Base-by-base conservation (phyloP, 2,329 filamentous ascomycete genomes). In the Botrytis medusae region DNA sequence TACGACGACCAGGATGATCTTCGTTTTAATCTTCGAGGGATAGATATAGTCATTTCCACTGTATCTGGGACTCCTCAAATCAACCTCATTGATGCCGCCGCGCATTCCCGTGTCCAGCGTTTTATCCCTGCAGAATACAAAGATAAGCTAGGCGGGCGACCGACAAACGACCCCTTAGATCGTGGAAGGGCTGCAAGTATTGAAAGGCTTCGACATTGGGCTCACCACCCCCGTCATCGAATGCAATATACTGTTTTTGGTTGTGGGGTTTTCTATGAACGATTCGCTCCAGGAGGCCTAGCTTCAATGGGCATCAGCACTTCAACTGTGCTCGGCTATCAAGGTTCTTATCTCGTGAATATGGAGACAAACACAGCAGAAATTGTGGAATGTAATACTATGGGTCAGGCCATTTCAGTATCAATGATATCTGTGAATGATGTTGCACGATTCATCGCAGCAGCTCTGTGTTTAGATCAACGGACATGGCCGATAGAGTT, bases 61-160 rank as follows among this genome's bases (percentile, higher is more conserved):
- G 88, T 94, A 67, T 87, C 87, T 2, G 91, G 91, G 6, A 83
- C 82, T 29, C 85, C 90, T 44, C 92, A 94, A 79, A 85, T 93
- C 62, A 88, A 89, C 74, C 86, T 94, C 46, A 93, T 94, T 80
- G 89, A 92, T 77, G 92, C 92, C 2, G 91, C 92, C 0, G 87
- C 90, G 25, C 84, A 86, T 69, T 88, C 87, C 29, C 85, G 88
- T 29, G 92, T 94, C 2, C 86, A 87, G 25, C 86, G 89, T 51
- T 94, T 94, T 78, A 89, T 93, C 5, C 92, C 92, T 1, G 91
- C 92, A 10, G 92, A 94, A 77, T 94, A 94, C 77, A 91, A 93
- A 82, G 92, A 92, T 1, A 84, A 84, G 46, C 84, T 92, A 25
- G 81, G 82, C 29, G 84, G 87, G 62, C 85, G 91, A 67, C 85